Percentiles rank a stretch among this genome's conserved stretches.
Evolutionary conservation across 352 stramenopile species (phyloP).

Genomic region (Phytopythium chamaehyphon): DNA sequence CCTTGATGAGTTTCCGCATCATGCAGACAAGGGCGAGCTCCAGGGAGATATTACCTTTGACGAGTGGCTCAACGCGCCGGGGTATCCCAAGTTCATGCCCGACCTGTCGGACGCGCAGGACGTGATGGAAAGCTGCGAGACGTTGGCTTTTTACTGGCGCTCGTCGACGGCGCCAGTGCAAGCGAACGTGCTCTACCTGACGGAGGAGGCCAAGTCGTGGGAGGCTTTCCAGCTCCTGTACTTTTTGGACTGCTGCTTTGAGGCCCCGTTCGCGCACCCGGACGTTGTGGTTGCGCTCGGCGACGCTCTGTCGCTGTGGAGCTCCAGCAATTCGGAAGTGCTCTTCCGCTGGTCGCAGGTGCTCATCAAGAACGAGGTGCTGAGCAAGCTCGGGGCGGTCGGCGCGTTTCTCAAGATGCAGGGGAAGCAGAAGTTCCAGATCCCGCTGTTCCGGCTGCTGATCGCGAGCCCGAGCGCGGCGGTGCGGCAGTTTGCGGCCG

Average conservation of each 20-base stretch:
- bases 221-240: conserved; percentile 56
- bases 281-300: conserved; percentile 50
- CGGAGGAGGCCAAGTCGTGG: conserved; percentile 55
- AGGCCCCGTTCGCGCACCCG: conserved; percentile 30
- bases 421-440: conserved; percentile 81
- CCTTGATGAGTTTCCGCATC: conserved; percentile 55
- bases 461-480: conserved; percentile 31
- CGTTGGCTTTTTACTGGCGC: conserved; percentile 57
- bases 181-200: conserved; percentile 58
- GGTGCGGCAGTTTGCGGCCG: conserved; percentile 36
- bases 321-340: conserved; percentile 59
- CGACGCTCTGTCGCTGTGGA: conserved; percentile 47
- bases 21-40: conserved; percentile 46
- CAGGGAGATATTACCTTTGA: conserved; percentile 60
- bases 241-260: conserved; percentile 62
- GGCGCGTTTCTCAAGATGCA: conserved; percentile 56
- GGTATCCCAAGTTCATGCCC: conserved; percentile 50
- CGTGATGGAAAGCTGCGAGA: conserved; percentile 68
- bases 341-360: conserved; percentile 63
- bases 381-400: conserved; percentile 40
- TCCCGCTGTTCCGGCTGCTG: conserved; percentile 64
- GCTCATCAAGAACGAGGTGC: conserved; percentile 59
- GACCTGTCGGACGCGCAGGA: conserved; percentile 63
- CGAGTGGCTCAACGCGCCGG: conserved; percentile 63
- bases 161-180: conserved; percentile 48